These are phyloP conservation scores for Arthrobotrys conoides DNA, from an alignment of 2,329 filamentous ascomycete species.

Conservation along the genomic window DNA sequence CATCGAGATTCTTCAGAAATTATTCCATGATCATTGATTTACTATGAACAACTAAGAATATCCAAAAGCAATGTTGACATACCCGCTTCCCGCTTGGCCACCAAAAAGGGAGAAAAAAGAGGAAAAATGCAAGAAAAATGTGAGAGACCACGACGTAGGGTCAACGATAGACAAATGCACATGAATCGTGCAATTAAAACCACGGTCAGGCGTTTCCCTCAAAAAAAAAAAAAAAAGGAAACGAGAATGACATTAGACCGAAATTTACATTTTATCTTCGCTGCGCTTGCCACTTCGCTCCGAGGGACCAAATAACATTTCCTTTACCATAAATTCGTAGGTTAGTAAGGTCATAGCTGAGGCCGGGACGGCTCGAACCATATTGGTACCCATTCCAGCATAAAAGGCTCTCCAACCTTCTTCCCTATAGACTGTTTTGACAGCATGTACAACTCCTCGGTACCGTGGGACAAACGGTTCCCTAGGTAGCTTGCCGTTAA, in stretches of 20 bases:
- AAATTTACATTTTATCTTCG: neutral
- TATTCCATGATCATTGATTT: neutral
- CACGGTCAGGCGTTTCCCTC: neutral
- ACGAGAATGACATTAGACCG: neutral
- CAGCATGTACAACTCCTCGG: constrained; percentile 83
- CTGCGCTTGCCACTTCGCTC: constrained; percentile 56
- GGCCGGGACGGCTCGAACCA: constrained; percentile 94
- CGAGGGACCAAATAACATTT: constrained; percentile 29
- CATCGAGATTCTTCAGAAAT: too few relatives aligned
- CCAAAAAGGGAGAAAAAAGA: neutral
- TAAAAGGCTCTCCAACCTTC: constrained; percentile 98
- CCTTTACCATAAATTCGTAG: constrained; percentile 79
- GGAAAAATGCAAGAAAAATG: too few relatives aligned
- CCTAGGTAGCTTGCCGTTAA: constrained; percentile 63
- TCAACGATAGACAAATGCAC: neutral
- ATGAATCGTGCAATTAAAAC: neutral
- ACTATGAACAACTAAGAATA: constrained; percentile 1
- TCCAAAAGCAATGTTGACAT: constrained; percentile 6
- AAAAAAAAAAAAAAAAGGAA: neutral
- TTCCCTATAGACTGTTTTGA: constrained; percentile 85
- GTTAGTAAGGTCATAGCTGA: constrained; percentile 98
- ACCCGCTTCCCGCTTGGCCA: neutral
- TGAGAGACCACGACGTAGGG: neutral
- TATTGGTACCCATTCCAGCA: constrained; percentile 95
- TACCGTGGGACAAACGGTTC: constrained; percentile 70